Evolutionary conservation across 345 rosid genomes (phyloP).

Genomic region (Mercurialis annua): DNA sequence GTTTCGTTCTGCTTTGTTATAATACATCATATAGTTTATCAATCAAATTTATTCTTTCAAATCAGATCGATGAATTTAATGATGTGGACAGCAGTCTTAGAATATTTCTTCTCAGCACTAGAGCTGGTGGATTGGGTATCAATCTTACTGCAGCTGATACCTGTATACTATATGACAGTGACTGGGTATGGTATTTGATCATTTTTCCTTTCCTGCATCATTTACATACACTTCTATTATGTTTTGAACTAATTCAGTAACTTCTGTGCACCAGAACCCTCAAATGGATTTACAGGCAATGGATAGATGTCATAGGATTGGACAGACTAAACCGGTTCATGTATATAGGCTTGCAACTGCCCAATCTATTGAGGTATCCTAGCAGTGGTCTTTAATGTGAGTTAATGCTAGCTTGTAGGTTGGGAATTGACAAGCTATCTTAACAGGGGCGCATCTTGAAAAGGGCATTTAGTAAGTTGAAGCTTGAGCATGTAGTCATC

Average conservation of each 20-base stretch:
- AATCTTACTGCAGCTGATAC: conserved; percentile 97
- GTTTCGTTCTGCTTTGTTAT: not conserved
- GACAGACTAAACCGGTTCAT: conserved; percentile 99
- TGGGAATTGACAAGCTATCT: conserved; percentile 18
- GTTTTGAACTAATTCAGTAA: conserved; percentile 17
- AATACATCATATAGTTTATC: not conserved
- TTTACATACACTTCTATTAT: not conserved
- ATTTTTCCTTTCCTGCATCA: not conserved
- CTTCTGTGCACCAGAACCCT: conserved; percentile 61
- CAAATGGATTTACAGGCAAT: conserved; percentile 99
- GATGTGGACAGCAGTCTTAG: conserved; percentile 59
- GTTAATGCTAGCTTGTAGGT: not conserved
- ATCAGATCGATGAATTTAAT: conserved; percentile 79
- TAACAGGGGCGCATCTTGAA: conserved; percentile 82
- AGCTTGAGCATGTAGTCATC: conserved; percentile 96
- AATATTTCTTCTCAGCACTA: conserved; percentile 85
- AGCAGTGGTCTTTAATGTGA: not conserved
- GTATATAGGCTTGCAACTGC: conserved; percentile 94
- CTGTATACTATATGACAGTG: conserved; percentile 93
- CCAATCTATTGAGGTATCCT: conserved; percentile 78
- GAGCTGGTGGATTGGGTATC: conserved; percentile 98
- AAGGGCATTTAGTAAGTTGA: conserved; percentile 86
- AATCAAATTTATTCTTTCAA: not conserved
- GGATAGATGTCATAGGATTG: conserved; percentile 99
- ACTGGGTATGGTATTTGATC: conserved; percentile 61